Evolutionary conservation across 305 asterid species (phyloP).

Genomic region (Rubia balearica): DNA sequence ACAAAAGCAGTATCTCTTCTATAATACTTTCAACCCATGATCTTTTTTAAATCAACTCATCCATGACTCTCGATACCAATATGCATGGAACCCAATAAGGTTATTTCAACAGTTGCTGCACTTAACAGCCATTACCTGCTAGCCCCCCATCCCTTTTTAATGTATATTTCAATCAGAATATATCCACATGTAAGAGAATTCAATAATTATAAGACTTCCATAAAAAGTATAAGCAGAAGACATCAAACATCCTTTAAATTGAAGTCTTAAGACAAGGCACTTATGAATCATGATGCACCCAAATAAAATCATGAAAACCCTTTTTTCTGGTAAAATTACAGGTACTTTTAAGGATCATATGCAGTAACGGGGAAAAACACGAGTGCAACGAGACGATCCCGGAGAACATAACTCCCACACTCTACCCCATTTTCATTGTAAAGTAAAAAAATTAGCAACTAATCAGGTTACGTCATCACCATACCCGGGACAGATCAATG

Average conservation of each 20-base stretch:
- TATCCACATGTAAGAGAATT: neutral
- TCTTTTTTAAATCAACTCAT: neutral
- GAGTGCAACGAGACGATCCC: neutral
- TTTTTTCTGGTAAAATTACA: too few relatives aligned
- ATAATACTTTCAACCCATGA: neutral
- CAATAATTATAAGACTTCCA: neutral
- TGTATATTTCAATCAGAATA: neutral
- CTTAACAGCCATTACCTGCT: neutral
- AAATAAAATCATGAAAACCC: neutral
- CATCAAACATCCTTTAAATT: neutral
- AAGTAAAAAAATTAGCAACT: neutral
- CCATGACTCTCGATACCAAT: neutral
- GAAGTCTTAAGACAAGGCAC: neutral
- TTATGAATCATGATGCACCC: neutral
- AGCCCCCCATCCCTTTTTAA: neutral
- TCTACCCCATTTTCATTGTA: neutral
- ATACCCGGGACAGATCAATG: slow-evolving; percentile 82
- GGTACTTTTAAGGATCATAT: neutral
- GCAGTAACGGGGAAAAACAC: too few relatives aligned
- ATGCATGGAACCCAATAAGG: neutral
- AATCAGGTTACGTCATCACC: slow-evolving; percentile 14
- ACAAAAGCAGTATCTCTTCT: neutral
- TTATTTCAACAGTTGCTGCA: neutral
- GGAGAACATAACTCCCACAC: neutral
- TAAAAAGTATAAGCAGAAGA: neutral